Base-by-base conservation (phyloP, 495 filamentous ascomycete genomes). In the Penicillium ochrochloron region DNA sequence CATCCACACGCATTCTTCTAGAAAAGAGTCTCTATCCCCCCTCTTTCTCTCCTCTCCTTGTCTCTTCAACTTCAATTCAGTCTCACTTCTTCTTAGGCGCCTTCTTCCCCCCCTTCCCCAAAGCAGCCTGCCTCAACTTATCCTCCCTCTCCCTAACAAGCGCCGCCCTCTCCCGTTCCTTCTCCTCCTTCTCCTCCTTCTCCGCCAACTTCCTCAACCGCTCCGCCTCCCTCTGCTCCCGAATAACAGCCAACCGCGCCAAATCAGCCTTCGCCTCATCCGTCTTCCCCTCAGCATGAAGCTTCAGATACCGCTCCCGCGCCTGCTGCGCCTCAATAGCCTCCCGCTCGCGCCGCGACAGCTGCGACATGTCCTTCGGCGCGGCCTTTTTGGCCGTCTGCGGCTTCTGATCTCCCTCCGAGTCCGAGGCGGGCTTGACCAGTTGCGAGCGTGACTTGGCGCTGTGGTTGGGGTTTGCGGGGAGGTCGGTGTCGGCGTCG, bases 241-340 rank as follows among this genome's bases (percentile, higher is more conserved):
- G 84, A 60, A 99, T 91, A 57, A 94, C 70, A 67, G 80, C 85
- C 72, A 99, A 74, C 58, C 95, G 82, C 56, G 91, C 95, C 70
- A 98, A 69, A 82, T 99, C 95, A n/a, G 92, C 88, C 68, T 90
- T 90, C 23, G 94, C 95, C 82, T 98, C 92, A 59, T 99, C 96
- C 42, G 95, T 97, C 85, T 97, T 97, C 60, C 95, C 95, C 69
- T 92, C 92, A 61, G 92, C 92, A 70, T 99, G 95, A 67, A 98
- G 74, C 83, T 97, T 97, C 84, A 90, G 84, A 71, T 97, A 98
- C 59, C 89, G 84, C 82, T 97, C 94, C 71, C 92, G 92, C 10
- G 92, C 92, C 75, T 92, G 90, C 66, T 90, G 88, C 0, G 94
- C 93, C 80, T 97, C 88, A 29, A 96, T 66, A 0, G 95, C 92